Percentiles rank a stretch among this genome's conserved stretches.
These are phyloP conservation scores for Chlamydomonas asymmetrica DNA, from an alignment of 139 green algal genomes.

Conservation along the genomic window DNA sequence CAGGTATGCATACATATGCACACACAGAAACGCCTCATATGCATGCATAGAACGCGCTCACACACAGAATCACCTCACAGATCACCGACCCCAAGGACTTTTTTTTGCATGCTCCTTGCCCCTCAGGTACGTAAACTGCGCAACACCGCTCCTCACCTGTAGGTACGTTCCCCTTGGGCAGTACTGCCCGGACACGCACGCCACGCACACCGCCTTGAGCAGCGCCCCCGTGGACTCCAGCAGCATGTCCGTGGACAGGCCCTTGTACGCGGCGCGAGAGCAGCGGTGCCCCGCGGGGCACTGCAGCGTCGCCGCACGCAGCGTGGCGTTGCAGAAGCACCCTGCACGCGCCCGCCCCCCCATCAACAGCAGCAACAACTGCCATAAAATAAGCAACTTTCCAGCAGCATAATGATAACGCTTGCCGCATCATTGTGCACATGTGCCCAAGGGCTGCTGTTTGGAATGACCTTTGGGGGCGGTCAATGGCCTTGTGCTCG, in stretches of 20 bases:
- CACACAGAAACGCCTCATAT: background rate
- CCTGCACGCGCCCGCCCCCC: slow-evolving; percentile 17
- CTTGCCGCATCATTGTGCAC: background rate
- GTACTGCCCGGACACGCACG: slow-evolving; percentile 38
- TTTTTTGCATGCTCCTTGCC: background rate
- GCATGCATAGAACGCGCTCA: background rate
- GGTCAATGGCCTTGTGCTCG: too few species aligned
- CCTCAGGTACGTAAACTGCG: background rate
- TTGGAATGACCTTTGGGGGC: background rate
- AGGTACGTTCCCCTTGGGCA: slow-evolving; percentile 36
- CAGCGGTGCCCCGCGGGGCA: slow-evolving; percentile 39
- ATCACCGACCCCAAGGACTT: too few species aligned
- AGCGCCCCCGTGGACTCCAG: background rate
- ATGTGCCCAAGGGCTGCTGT: background rate
- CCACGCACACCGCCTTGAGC: slow-evolving; percentile 36
- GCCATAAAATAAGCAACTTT: too few species aligned
- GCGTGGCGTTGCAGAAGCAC: slow-evolving; percentile 45
- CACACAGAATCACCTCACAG: background rate
- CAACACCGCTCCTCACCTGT: background rate
- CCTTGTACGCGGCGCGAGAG: slow-evolving; percentile 10
- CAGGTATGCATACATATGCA: slow-evolving; percentile 5
- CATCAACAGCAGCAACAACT: too few species aligned
- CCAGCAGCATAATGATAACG: background rate
- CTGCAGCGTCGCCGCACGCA: slow-evolving; percentile 7
- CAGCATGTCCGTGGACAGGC: slow-evolving; percentile 22